A percentile compares a stretch with the other conserved stretches of the same genome.
Evolutionary conservation across 192 early-diverging fungal species (phyloP).

Genomic region (Coemansia sp.): DNA sequence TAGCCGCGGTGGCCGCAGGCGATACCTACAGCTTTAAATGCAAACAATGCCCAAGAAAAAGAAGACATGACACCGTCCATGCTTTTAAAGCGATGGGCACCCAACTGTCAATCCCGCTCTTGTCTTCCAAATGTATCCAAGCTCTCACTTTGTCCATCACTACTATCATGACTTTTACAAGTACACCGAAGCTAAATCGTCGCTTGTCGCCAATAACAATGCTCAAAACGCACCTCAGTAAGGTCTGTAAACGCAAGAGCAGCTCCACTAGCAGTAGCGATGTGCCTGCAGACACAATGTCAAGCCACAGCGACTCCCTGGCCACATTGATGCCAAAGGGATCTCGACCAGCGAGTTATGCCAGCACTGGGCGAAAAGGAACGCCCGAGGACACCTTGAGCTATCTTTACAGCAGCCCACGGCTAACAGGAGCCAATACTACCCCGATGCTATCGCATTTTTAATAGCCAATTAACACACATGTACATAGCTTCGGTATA

Average conservation of each 20-base stretch:
- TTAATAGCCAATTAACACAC: not conserved
- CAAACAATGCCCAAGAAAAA: not conserved
- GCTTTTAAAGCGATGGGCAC: not conserved
- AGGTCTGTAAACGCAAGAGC: not conserved
- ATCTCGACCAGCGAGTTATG: not conserved
- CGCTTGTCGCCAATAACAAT: not conserved
- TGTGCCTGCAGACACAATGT: not conserved
- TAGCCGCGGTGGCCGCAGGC: constrained; percentile 4
- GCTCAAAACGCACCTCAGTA: not conserved
- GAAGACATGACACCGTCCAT: not conserved
- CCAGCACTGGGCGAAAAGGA: not conserved
- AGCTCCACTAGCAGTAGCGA: not conserved
- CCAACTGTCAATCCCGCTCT: not conserved
- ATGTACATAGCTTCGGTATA: not conserved
- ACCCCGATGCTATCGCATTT: not conserved
- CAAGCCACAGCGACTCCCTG: not conserved
- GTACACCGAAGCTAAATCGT: not conserved
- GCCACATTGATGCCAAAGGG: not conserved
- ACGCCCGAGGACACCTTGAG: not conserved
- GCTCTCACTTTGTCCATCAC: too few relatives aligned
- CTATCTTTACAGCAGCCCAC: constrained; percentile 10
- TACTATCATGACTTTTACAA: not conserved
- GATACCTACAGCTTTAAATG: not conserved
- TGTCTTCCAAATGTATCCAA: not conserved
- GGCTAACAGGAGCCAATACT: not conserved